These are phyloP conservation scores for Boletellus ananiceps DNA, from an alignment of 768 basidiomycete genomes.

Conservation along the genomic window DNA sequence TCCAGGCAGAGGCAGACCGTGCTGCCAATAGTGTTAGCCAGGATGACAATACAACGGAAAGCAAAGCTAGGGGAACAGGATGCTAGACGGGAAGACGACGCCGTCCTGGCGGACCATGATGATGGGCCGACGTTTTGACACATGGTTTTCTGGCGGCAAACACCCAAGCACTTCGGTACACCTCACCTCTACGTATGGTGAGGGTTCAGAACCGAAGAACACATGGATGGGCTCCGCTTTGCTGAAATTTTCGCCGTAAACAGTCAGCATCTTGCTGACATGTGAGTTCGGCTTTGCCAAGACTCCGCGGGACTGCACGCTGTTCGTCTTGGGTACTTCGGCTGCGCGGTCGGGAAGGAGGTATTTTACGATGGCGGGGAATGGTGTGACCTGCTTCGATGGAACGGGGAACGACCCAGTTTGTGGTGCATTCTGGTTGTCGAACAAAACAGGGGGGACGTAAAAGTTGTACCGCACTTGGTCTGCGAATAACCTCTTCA, in stretches of 20 bases:
- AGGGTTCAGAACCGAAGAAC: slow-evolving; percentile 84
- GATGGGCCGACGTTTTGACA: slow-evolving; percentile 69
- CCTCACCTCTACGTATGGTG: slow-evolving; percentile 82
- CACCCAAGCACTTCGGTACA: slow-evolving; percentile 84
- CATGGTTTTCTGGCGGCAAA: slow-evolving; percentile 66
- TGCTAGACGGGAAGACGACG: slow-evolving; percentile 79
- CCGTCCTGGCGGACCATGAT: slow-evolving; percentile 82
- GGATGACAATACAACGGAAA: slow-evolving; percentile 10
- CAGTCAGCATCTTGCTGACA: slow-evolving; percentile 73
- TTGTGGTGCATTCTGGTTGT: slow-evolving; percentile 69
- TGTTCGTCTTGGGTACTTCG: slow-evolving; percentile 73
- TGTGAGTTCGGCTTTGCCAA: slow-evolving; percentile 76
- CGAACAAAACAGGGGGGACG: slow-evolving; percentile 79
- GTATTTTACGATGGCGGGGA: slow-evolving; percentile 86
- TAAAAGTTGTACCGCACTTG: slow-evolving; percentile 94
- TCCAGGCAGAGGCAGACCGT: slow-evolving; percentile 21
- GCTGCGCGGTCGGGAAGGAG: slow-evolving; percentile 85
- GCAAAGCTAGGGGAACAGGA: slow-evolving; percentile 66
- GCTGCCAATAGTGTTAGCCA: slow-evolving; percentile 27
- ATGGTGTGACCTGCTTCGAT: slow-evolving; percentile 78
- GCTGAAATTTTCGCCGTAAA: slow-evolving; percentile 87
- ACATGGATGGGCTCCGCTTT: slow-evolving; percentile 77
- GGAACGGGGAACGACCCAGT: slow-evolving; percentile 74
- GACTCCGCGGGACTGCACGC: slow-evolving; percentile 59
- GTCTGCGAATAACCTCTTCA: slow-evolving; percentile 43